Evolutionary conservation across 805 yeast species (phyloP).

Genomic region (Ogataea thermomethanolica): DNA sequence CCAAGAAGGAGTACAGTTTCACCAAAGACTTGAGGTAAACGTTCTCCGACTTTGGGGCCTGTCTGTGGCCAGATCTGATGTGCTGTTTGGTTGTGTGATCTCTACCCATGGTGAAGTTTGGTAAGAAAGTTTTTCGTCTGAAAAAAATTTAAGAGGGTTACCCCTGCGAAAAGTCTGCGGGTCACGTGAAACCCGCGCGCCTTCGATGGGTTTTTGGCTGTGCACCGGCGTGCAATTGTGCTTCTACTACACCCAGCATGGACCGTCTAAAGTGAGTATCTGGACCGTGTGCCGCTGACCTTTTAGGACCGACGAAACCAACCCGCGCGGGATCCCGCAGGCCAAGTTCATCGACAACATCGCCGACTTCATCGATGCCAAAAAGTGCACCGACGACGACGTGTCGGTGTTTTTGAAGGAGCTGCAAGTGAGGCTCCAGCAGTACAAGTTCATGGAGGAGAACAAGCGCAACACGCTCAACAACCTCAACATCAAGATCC

Average conservation of each 20-base stretch:
- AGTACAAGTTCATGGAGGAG: conserved; percentile 83
- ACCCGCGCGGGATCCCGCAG: conserved; percentile 94
- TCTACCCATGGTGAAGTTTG: conserved; percentile 73
- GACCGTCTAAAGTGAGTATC: conserved; percentile 20
- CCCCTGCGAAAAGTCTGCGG: not conserved
- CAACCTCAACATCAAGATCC: conserved; percentile 67
- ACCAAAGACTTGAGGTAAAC: conserved; percentile 98
- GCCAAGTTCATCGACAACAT: conserved; percentile 91
- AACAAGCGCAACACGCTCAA: conserved; percentile 47
- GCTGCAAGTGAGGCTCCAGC: conserved; percentile 85
- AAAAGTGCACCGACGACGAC: conserved; percentile 33
- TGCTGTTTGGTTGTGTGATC: conserved; percentile 97
- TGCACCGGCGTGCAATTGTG: conserved; percentile 1
- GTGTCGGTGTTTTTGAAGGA: conserved; percentile 52
- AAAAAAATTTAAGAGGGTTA: conserved; percentile 7
- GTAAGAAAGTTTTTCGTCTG: conserved; percentile 8
- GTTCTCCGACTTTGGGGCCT: conserved; percentile 99
- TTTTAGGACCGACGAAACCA: conserved; percentile 53
- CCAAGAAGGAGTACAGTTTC: conserved; percentile 97
- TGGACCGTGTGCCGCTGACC: conserved; percentile 1
- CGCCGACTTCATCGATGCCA: conserved; percentile 59
- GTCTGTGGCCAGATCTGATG: conserved; percentile 92
- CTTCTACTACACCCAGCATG: conserved; percentile 4
- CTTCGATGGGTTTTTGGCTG: not conserved
- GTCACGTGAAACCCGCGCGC: conserved; percentile 8